phyloP scores from a whole-genome alignment of 2,329 filamentous ascomycete species.

The Trichophyton schoenleinii region DNA sequence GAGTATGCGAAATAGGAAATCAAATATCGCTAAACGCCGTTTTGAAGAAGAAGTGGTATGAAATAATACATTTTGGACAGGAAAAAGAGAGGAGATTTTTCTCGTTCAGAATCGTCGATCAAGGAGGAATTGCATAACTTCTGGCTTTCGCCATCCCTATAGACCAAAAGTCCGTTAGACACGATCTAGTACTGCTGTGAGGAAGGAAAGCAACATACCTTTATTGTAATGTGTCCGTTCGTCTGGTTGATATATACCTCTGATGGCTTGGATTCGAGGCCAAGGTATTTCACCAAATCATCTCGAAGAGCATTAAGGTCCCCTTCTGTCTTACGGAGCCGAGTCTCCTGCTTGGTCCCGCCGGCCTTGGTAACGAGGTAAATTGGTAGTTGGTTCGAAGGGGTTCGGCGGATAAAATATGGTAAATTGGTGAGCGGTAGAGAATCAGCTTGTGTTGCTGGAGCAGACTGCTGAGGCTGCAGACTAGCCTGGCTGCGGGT shows the following conservation, averaged over 20 bases:
- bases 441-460: conserved; percentile 12
- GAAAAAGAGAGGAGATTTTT: background rate
- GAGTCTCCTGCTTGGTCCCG: conserved; percentile 61
- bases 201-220: conserved; percentile 38
- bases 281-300: conserved; percentile 50
- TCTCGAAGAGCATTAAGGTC: conserved; percentile 50
- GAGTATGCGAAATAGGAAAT: background rate
- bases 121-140: conserved; percentile 38
- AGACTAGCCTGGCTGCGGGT: background rate
- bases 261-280: conserved; percentile 35
- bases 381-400: conserved; percentile 58
- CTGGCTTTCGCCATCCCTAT: conserved; percentile 39
- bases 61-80: background rate
- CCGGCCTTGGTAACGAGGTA: conserved; percentile 64
- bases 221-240: conserved; percentile 63
- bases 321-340: conserved; percentile 68
- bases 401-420: conserved; percentile 62
- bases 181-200: no score
- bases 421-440: conserved; percentile 36
- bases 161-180: background rate
- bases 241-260: conserved; percentile 43
- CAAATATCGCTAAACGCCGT: background rate
- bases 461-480: background rate
- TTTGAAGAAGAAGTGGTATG: background rate
- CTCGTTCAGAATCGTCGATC: conserved; percentile 30